Conservation (phyloP, 306 rosid genomes). For the Betula pendula region DNA sequence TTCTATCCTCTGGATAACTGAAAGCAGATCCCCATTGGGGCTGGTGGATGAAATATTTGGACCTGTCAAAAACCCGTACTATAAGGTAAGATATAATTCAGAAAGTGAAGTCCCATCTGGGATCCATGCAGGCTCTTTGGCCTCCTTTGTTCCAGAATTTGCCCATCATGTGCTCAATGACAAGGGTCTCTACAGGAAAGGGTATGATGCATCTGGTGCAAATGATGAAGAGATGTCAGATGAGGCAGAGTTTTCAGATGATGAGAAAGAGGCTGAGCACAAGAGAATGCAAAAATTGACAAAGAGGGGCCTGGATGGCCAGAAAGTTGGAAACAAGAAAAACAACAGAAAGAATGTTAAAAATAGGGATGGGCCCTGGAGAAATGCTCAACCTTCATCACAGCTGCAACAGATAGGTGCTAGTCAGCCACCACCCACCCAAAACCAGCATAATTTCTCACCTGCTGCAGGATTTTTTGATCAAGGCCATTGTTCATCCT, state of each 20-base stretch:
- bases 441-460: constrained; percentile 24
- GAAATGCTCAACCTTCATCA: constrained; percentile 25
- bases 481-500: constrained; percentile 35
- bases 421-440: constrained; percentile 27
- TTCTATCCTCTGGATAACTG: constrained; percentile 86
- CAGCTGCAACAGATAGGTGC: constrained; percentile 20
- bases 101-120: constrained; percentile 73
- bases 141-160: constrained; percentile 82
- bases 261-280: constrained; percentile 86
- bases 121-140: constrained; percentile 46
- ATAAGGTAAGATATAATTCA: constrained; percentile 78
- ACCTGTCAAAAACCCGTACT: constrained; percentile 82
- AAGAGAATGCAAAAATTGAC: constrained; percentile 50
- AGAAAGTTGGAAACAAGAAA: constrained; percentile 45
- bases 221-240: constrained; percentile 82
- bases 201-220: constrained; percentile 89
- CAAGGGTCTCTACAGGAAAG: constrained; percentile 74
- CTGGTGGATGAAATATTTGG: constrained; percentile 91
- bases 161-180: constrained; percentile 70
- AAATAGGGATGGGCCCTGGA: constrained; percentile 30
- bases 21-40: constrained; percentile 66
- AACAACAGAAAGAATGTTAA: constrained; percentile 39
- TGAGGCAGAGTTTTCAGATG: constrained; percentile 86
- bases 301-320: constrained; percentile 62
- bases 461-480: constrained; percentile 32